These are phyloP conservation scores for Monilinia polystroma DNA, from an alignment of 2,329 filamentous ascomycete species.

Conservation along the genomic window DNA sequence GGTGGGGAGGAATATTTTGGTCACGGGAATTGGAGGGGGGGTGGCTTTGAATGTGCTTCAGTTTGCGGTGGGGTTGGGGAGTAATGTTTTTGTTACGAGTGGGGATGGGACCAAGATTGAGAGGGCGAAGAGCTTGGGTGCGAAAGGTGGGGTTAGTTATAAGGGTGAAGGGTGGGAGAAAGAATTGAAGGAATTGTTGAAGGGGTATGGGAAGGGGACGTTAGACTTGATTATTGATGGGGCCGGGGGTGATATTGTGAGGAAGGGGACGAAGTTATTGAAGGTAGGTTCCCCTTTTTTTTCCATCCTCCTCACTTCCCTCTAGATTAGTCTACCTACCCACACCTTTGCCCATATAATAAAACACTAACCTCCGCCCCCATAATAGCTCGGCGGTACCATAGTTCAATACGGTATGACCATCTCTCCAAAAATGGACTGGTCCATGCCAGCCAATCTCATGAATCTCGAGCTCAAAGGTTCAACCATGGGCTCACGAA, in stretches of 20 bases:
- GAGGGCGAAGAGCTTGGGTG: conserved; percentile 70
- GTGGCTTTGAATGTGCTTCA: conserved; percentile 80
- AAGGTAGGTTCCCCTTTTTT: conserved; percentile 52
- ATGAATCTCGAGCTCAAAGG: conserved; percentile 86
- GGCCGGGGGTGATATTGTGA: conserved; percentile 81
- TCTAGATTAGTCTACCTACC: background rate
- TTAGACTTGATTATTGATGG: conserved; percentile 88
- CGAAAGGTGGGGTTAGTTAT: conserved; percentile 79
- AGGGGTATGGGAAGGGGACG: conserved; percentile 59
- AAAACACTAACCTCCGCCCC: background rate
- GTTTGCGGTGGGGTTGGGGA: conserved; percentile 71
- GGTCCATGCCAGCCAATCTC: conserved; percentile 77
- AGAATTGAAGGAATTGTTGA: conserved; percentile 63
- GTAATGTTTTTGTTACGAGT: conserved; percentile 45
- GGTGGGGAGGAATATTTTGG: conserved; percentile 69
- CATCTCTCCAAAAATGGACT: conserved; percentile 78
- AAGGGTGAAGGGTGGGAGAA: conserved; percentile 79
- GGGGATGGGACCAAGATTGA: conserved; percentile 67
- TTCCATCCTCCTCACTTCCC: background rate
- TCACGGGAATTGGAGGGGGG: conserved; percentile 91
- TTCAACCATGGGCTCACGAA: conserved; percentile 85
- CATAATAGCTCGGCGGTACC: conserved; percentile 66
- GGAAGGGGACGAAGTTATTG: conserved; percentile 64
- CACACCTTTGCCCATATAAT: no score
- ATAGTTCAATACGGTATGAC: conserved; percentile 93